Evolutionary conservation across 2,329 filamentous ascomycete species (phyloP).

Genomic region (Chrysosphaeria jannelii): DNA sequence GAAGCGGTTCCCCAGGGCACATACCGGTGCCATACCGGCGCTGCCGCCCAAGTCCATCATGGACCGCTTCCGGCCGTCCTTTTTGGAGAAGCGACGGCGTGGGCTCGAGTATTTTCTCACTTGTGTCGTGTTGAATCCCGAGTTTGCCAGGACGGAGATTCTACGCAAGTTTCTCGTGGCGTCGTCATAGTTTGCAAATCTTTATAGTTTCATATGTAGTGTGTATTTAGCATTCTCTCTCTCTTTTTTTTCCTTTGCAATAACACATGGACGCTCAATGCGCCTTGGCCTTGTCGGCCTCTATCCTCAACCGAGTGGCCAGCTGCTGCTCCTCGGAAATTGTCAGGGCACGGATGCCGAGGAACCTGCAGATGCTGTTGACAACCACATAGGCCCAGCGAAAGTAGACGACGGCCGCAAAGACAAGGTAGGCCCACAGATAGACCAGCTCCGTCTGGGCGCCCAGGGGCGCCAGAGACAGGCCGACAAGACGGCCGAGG

Average conservation of each 20-base stretch:
- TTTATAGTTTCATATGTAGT: conserved; percentile 4
- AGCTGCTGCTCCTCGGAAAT: conserved; percentile 35
- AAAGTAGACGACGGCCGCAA: conserved; percentile 64
- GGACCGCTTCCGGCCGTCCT: conserved; percentile 55
- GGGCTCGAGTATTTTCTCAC: conserved; percentile 84
- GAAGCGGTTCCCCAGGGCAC: conserved; percentile 56
- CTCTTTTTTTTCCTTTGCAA: conserved; percentile 1
- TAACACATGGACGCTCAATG: neutral
- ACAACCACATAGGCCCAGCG: conserved; percentile 82
- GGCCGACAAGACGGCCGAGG: too few relatives aligned
- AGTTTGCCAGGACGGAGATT: conserved; percentile 75
- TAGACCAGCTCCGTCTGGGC: conserved; percentile 45
- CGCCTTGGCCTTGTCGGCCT: conserved; percentile 5
- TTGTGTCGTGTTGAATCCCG: conserved; percentile 73
- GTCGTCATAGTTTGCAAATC: conserved; percentile 6
- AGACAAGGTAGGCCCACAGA: conserved; percentile 56
- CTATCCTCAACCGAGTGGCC: conserved; percentile 17
- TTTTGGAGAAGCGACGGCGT: conserved; percentile 55
- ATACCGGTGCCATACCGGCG: conserved; percentile 47
- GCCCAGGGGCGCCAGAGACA: conserved; percentile 26
- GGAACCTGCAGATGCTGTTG: conserved; percentile 64
- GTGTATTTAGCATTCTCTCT: neutral
- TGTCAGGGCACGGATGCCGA: conserved; percentile 84
- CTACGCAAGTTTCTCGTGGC: conserved; percentile 72
- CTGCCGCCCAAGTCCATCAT: conserved; percentile 79